Percentiles rank a stretch among this genome's conserved stretches.
Conservation (phyloP, 495 filamentous ascomycete species). For the Mytilinidion resinicola region DNA sequence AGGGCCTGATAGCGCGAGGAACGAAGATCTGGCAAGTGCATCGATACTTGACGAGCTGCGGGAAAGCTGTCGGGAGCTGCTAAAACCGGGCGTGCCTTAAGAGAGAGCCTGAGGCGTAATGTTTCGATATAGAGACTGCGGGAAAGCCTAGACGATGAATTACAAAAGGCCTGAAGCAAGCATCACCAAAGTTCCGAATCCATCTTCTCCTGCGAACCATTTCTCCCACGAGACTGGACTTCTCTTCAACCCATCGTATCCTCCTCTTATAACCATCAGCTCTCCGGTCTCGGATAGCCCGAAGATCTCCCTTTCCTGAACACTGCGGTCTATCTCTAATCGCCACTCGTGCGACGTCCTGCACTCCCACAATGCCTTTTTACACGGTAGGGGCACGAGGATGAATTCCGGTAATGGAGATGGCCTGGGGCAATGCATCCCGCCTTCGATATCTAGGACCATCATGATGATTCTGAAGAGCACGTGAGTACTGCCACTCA, state of each 20-base stretch:
- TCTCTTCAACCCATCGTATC: neutral
- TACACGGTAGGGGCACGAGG: neutral
- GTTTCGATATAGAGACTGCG: too few relatives aligned
- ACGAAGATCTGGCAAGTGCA: too few relatives aligned
- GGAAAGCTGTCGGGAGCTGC: too few relatives aligned
- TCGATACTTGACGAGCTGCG: too few relatives aligned
- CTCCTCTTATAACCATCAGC: neutral
- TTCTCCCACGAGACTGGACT: neutral
- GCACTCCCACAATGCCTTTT: neutral
- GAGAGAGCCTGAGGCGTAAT: too few relatives aligned
- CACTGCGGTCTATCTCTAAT: neutral
- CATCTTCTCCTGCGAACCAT: neutral
- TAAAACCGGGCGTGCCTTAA: too few relatives aligned
- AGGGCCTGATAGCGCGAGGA: too few relatives aligned
- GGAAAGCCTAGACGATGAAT: too few relatives aligned
- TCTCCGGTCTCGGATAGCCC: neutral
- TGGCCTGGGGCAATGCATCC: neutral
- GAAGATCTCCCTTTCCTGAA: neutral
- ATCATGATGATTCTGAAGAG: too few relatives aligned
- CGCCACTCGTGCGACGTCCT: neutral
- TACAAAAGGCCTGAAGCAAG: neutral
- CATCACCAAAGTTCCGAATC: neutral
- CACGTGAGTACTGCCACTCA: too few relatives aligned
- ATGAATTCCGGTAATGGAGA: neutral
- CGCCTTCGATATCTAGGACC: too few relatives aligned